Percentiles rank a stretch among this genome's conserved stretches.
These are phyloP conservation scores for Dothideomycetes sp. DNA, from an alignment of 2,329 filamentous ascomycete species.

Conservation along the genomic window DNA sequence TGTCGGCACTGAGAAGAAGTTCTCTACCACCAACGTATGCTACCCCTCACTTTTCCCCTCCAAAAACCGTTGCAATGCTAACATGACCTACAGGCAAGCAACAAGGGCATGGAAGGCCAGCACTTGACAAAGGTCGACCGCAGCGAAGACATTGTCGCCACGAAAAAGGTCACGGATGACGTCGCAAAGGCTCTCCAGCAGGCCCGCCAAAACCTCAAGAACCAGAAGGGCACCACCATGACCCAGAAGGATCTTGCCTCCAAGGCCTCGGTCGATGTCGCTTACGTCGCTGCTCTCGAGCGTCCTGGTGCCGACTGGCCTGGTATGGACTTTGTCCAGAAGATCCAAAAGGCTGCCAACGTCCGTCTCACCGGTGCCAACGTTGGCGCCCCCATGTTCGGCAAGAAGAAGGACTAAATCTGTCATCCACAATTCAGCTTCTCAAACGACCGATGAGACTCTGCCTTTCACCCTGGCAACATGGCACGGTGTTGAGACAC, in stretches of 20 bases:
- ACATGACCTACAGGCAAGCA: conserved; percentile 28
- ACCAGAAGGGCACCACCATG: conserved; percentile 64
- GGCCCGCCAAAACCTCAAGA: conserved; percentile 69
- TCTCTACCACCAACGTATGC: conserved; percentile 68
- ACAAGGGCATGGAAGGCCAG: conserved; percentile 61
- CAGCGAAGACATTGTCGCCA: conserved; percentile 93
- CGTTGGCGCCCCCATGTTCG: conserved; percentile 75
- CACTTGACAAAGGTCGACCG: conserved; percentile 97
- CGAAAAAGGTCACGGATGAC: conserved; percentile 73
- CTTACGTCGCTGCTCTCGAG: conserved; percentile 78
- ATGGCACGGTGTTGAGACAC: too few species aligned
- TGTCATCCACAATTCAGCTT: not conserved
- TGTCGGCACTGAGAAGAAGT: conserved; percentile 89
- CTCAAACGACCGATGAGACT: too few species aligned
- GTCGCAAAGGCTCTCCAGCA: conserved; percentile 78
- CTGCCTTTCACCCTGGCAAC: too few species aligned
- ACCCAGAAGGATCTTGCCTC: conserved; percentile 82
- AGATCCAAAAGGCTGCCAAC: conserved; percentile 55
- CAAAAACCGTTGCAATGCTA: conserved; percentile 32
- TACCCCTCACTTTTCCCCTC: not conserved
- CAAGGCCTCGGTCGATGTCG: conserved; percentile 78
- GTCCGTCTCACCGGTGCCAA: conserved; percentile 28
- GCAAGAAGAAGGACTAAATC: conserved; percentile 56
- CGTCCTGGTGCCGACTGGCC: conserved; percentile 68
- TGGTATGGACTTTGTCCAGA: conserved; percentile 77